A percentile compares a stretch with the other conserved stretches of the same genome.
Conservation (phyloP, 345 rosid genomes). For the Zanthoxylum bungeanum region DNA sequence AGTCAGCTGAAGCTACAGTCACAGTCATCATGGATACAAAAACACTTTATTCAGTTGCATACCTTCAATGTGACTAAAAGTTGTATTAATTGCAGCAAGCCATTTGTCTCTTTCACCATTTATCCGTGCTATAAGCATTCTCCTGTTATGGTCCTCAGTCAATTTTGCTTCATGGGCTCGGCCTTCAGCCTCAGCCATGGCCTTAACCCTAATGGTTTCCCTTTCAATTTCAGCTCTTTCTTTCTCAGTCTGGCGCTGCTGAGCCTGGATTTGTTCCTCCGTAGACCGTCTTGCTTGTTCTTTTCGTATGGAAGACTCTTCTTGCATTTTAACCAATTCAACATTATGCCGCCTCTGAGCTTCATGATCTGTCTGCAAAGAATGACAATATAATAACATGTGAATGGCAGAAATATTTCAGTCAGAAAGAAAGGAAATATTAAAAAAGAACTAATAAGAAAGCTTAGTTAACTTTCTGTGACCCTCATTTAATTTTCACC, state of each 20-base stretch:
- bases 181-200: slow-evolving; percentile 98
- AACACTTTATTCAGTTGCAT: slow-evolving; percentile 9
- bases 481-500: neutral
- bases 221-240: slow-evolving; percentile 92
- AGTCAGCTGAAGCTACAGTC: neutral
- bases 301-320: slow-evolving; percentile 73
- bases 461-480: too few species aligned
- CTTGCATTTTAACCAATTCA: slow-evolving; percentile 91
- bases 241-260: slow-evolving; percentile 90
- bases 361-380: slow-evolving; percentile 84
- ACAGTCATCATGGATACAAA: neutral
- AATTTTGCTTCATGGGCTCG: slow-evolving; percentile 85
- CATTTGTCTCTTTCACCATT: slow-evolving; percentile 95
- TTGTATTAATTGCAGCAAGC: slow-evolving; percentile 92
- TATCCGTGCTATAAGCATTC: slow-evolving; percentile 70
- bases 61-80: slow-evolving; percentile 92
- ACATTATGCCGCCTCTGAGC: slow-evolving; percentile 76
- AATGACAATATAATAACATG: slow-evolving; percentile 20
- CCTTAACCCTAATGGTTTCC: slow-evolving; percentile 91
- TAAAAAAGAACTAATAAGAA: neutral
- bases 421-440: neutral
- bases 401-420: neutral
- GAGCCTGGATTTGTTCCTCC: slow-evolving; percentile 95
- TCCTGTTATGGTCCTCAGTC: slow-evolving; percentile 86
- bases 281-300: slow-evolving; percentile 74